Conservation (phyloP, 495 filamentous ascomycete genomes). For the Annulohypoxylon moriforme region DNA sequence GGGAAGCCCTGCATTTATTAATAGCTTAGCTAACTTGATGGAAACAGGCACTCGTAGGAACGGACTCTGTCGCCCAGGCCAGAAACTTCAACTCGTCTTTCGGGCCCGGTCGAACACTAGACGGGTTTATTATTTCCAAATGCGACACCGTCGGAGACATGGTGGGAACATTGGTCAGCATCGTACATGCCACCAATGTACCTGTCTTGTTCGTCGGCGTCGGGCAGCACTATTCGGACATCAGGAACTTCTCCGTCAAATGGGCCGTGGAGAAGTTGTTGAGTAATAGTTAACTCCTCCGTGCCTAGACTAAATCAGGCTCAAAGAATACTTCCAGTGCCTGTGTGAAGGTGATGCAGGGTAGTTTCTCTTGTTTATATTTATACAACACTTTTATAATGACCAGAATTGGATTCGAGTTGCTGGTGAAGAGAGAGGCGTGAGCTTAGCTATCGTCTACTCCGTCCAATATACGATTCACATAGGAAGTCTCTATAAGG, state of each 20-base stretch:
- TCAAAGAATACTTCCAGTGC: neutral
- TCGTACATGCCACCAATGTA: slow-evolving; percentile 96
- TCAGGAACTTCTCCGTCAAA: slow-evolving; percentile 90
- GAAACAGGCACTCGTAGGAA: slow-evolving; percentile 82
- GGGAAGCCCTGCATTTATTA: neutral
- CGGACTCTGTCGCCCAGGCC: slow-evolving; percentile 93
- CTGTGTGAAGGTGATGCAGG: neutral
- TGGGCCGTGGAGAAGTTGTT: slow-evolving; percentile 86
- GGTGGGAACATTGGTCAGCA: slow-evolving; percentile 95
- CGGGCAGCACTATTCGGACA: slow-evolving; percentile 95
- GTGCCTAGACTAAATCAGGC: slow-evolving; percentile 1
- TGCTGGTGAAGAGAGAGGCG: neutral
- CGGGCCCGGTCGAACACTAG: slow-evolving; percentile 79
- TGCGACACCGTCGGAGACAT: slow-evolving; percentile 99
- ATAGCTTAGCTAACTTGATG: slow-evolving; percentile 30
- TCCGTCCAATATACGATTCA: no score
- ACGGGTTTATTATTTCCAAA: slow-evolving; percentile 98
- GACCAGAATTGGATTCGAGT: neutral
- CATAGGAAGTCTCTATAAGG: no score
- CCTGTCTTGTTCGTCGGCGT: slow-evolving; percentile 94
- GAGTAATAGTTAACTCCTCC: slow-evolving; percentile 52
- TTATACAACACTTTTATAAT: neutral
- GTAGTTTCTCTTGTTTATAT: neutral
- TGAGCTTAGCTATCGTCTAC: neutral
- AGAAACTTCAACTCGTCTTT: slow-evolving; percentile 95